These are phyloP conservation scores for Rhizophora mangle DNA, from an alignment of 345 rosid genomes.

Conservation along the genomic window DNA sequence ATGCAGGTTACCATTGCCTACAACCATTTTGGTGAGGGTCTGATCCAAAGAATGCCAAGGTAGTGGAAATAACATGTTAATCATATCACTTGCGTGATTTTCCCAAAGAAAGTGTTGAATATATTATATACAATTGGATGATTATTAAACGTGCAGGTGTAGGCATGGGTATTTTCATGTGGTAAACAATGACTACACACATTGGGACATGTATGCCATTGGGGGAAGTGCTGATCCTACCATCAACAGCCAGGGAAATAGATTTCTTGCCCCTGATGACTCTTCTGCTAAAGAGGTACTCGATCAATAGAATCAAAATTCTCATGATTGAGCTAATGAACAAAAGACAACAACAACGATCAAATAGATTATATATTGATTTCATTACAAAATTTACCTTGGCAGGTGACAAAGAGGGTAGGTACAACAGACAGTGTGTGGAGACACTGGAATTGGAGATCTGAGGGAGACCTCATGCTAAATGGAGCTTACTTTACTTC, in stretches of 20 bases:
- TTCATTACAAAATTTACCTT: not conserved
- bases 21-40: constrained; percentile 31
- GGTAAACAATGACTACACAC: constrained; percentile 29
- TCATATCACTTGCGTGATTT: not conserved
- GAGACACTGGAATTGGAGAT: constrained; percentile 28
- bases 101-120: not conserved
- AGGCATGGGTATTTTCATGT: constrained; percentile 31
- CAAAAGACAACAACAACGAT: not conserved
- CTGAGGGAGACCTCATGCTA: constrained; percentile 23
- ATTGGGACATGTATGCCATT: constrained; percentile 32
- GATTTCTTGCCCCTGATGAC: constrained; percentile 24
- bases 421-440: not conserved
- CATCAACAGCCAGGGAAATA: constrained; percentile 28
- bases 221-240: constrained; percentile 28
- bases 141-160: constrained; percentile 15
- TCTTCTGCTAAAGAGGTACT: constrained; percentile 24
- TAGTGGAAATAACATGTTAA: not conserved
- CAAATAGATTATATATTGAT: not conserved
- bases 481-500: constrained; percentile 27
- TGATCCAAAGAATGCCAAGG: constrained; percentile 32
- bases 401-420: constrained; percentile 29
- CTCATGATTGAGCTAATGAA: too few species aligned
- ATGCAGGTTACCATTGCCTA: constrained; percentile 32
- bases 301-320: not conserved
- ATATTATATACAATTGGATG: not conserved